phyloP scores from a whole-genome alignment of 768 basidiomycete genomes.

The Coprinellus aureogranulatus region DNA sequence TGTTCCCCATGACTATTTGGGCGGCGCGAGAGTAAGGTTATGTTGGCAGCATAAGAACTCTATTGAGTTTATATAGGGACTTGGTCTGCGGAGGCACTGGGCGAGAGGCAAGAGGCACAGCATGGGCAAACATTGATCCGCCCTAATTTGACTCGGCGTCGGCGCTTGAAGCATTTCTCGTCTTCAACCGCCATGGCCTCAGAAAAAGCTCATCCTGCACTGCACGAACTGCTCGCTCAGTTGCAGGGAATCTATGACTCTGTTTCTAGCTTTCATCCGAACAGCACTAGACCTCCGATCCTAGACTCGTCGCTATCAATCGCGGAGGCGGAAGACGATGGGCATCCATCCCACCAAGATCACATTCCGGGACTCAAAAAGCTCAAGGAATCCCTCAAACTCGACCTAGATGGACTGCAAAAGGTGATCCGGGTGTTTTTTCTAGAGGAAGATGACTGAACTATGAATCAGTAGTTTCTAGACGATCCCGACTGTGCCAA shows the following conservation, averaged over 20 bases:
- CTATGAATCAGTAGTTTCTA: conserved; percentile 58
- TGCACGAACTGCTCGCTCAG: conserved; percentile 25
- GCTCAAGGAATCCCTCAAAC: conserved; percentile 42
- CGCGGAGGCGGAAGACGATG: conserved; percentile 30
- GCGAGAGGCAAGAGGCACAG: too few species aligned
- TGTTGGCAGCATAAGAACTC: too few species aligned
- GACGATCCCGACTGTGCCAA: conserved; percentile 41
- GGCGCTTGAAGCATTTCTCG: too few species aligned
- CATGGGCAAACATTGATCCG: not conserved
- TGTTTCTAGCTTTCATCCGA: conserved; percentile 39
- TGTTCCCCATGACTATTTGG: conserved; percentile 64
- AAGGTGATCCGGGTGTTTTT: conserved; percentile 32
- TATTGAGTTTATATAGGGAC: not conserved
- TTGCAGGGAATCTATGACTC: conserved; percentile 34
- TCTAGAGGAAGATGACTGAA: not conserved
- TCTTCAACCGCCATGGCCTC: not conserved
- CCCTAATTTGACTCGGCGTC: too few species aligned
- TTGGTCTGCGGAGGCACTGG: too few species aligned
- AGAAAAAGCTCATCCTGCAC: conserved; percentile 26
- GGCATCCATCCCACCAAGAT: conserved; percentile 42
- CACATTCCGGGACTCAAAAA: conserved; percentile 45
- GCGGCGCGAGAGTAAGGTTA: too few species aligned
- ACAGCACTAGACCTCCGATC: conserved; percentile 38
- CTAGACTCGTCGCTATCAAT: conserved; percentile 42
- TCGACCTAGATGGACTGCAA: conserved; percentile 44